phyloP scores from a whole-genome alignment of 352 stramenopile species.

The Globisporangium takayamanum region DNA sequence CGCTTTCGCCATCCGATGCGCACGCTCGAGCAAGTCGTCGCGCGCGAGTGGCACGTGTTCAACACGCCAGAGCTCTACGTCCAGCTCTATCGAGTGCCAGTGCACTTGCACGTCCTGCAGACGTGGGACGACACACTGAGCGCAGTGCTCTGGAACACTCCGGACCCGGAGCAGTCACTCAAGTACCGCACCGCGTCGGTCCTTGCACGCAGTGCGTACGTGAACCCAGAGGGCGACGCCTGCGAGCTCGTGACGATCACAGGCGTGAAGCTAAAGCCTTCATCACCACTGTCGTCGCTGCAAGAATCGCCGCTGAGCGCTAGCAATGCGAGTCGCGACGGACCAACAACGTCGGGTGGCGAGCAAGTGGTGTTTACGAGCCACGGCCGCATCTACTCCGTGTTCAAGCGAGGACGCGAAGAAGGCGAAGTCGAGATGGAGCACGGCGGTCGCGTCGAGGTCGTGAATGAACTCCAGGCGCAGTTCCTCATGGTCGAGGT shows the following conservation, averaged over 20 bases:
- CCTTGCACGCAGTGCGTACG: background rate
- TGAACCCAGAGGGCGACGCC: background rate
- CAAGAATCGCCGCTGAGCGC: no score
- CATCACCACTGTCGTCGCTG: background rate
- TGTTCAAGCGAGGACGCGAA: background rate
- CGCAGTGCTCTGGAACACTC: slow-evolving; percentile 9
- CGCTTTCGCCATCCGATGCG: slow-evolving; percentile 1
- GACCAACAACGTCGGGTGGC: background rate
- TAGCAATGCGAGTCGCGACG: background rate
- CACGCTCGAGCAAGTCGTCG: background rate
- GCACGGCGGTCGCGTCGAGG: slow-evolving; percentile 6
- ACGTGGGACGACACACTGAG: slow-evolving; percentile 5
- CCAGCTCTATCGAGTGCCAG: slow-evolving; percentile 3
- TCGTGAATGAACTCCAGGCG: slow-evolving; percentile 8
- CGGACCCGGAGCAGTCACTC: background rate
- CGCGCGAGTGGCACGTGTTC: slow-evolving; percentile 5
- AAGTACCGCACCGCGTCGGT: slow-evolving; percentile 1
- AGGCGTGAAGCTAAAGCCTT: slow-evolving; percentile 2
- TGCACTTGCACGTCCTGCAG: slow-evolving; percentile 8
- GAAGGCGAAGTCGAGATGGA: slow-evolving; percentile 1
- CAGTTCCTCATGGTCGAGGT: slow-evolving; percentile 12
- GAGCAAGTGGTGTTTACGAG: slow-evolving; percentile 3
- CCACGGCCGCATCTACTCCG: slow-evolving; percentile 5
- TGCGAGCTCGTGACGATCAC: slow-evolving; percentile 5
- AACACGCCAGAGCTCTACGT: slow-evolving; percentile 7